These are phyloP conservation scores for Citrus maxima DNA, from an alignment of 345 rosid species.

Conservation along the genomic window DNA sequence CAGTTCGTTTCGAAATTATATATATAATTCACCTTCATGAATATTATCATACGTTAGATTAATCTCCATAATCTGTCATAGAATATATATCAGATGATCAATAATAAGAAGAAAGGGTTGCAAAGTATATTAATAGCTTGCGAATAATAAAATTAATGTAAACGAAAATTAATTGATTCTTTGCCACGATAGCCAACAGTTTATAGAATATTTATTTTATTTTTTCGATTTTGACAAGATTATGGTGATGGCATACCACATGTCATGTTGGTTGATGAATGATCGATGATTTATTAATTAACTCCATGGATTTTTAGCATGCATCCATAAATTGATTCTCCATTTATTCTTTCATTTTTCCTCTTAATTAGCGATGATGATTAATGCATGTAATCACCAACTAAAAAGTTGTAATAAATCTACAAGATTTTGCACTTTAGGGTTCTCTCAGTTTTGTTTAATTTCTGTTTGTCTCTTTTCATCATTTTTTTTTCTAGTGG, in stretches of 20 bases:
- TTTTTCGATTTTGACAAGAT: slow-evolving; percentile 4
- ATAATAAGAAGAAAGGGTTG: not conserved
- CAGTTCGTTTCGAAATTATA: not conserved
- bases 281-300: not conserved
- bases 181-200: not conserved
- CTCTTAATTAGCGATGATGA: no score
- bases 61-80: not conserved
- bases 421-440: not conserved
- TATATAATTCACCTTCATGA: not conserved
- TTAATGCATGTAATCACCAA: no score
- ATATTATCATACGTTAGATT: not conserved
- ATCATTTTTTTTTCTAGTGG: not conserved
- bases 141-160: not conserved
- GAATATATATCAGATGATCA: no score
- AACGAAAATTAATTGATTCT: not conserved
- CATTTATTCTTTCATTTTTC: no score
- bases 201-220: not conserved
- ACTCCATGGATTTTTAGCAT: slow-evolving; percentile 1
- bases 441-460: not conserved
- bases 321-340: not conserved
- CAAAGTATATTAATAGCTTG: no score
- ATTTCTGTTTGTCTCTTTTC: not conserved
- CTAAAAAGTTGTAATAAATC: not conserved
- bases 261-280: slow-evolving; percentile 11
- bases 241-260: slow-evolving; percentile 1